phyloP scores from a whole-genome alignment of 768 basidiomycete species.

The Clathrus columnatus region DNA sequence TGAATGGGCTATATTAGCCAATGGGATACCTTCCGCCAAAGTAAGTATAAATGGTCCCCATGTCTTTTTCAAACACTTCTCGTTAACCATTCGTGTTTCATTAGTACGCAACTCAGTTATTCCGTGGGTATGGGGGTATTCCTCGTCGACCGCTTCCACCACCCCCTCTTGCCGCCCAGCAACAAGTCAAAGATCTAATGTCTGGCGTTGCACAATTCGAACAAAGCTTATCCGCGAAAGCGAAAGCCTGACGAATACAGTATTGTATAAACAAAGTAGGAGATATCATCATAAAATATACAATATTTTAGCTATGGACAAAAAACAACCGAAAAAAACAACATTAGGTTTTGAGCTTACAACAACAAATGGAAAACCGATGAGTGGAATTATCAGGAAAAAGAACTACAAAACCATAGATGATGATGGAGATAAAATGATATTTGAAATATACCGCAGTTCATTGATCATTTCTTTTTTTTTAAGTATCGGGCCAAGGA shows the following conservation, averaged over 20 bases:
- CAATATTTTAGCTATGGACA: too few species aligned
- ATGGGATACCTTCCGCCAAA: conserved; percentile 16
- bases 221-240: neutral
- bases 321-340: too few species aligned
- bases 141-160: conserved; percentile 72
- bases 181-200: conserved; percentile 7
- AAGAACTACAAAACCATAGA: too few species aligned
- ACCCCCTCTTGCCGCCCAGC: conserved; percentile 4
- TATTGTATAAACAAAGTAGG: neutral
- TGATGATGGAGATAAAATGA: too few species aligned
- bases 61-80: neutral
- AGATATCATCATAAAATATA: too few species aligned
- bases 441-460: too few species aligned
- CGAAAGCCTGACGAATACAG: neutral
- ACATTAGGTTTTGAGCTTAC: too few species aligned
- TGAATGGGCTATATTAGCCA: conserved; percentile 11
- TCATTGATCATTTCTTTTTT: too few species aligned
- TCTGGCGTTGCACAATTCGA: conserved; percentile 2
- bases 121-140: conserved; percentile 63
- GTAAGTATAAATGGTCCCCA: neutral
- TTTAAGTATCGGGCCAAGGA: conserved; percentile 9
- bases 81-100: neutral
- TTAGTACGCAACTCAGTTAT: conserved; percentile 11
- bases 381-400: too few species aligned
- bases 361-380: too few species aligned